phyloP scores from a whole-genome alignment of 208 protist species.

The Trypanosoma boissoni region DNA sequence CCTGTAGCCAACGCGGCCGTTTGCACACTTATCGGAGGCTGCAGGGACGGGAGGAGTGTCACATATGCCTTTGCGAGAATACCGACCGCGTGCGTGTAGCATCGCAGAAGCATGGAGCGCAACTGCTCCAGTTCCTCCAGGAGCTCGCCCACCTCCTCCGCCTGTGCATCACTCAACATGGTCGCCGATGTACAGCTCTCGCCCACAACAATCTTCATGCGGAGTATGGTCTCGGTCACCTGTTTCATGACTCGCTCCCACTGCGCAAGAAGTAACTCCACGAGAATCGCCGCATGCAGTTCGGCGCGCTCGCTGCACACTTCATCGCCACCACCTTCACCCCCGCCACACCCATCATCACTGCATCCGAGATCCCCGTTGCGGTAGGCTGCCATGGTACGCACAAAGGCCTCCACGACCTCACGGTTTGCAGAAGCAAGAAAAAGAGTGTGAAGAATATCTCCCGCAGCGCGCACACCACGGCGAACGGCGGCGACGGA shows the following conservation, averaged over 20 bases:
- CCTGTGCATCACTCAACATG: conserved; percentile 41
- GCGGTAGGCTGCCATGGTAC: conserved; percentile 54
- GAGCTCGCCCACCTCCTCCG: conserved; percentile 61
- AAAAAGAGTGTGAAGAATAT: conserved; percentile 56
- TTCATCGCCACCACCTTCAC: neutral
- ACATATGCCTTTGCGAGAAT: conserved; percentile 85
- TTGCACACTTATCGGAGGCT: conserved; percentile 4
- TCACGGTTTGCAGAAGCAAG: conserved; percentile 69
- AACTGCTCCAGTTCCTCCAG: conserved; percentile 77
- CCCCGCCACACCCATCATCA: conserved; percentile 2
- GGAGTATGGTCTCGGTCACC: conserved; percentile 58
- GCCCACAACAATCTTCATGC: conserved; percentile 82
- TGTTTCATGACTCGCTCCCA: conserved; percentile 70
- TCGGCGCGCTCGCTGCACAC: conserved; percentile 50
- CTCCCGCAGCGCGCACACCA: conserved; percentile 47
- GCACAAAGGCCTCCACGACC: conserved; percentile 55
- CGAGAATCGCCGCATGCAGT: conserved; percentile 72
- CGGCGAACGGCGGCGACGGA: conserved; percentile 60
- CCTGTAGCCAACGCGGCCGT: neutral
- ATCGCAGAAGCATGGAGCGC: conserved; percentile 50
- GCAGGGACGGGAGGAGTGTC: conserved; percentile 56
- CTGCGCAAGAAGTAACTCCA: conserved; percentile 77
- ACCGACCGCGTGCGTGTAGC: conserved; percentile 72
- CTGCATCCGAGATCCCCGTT: conserved; percentile 29
- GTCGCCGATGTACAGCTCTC: conserved; percentile 62